Evolutionary conservation across 208 protist genomes (phyloP).

Genomic region (Leptomonas pyrrhocoris): DNA sequence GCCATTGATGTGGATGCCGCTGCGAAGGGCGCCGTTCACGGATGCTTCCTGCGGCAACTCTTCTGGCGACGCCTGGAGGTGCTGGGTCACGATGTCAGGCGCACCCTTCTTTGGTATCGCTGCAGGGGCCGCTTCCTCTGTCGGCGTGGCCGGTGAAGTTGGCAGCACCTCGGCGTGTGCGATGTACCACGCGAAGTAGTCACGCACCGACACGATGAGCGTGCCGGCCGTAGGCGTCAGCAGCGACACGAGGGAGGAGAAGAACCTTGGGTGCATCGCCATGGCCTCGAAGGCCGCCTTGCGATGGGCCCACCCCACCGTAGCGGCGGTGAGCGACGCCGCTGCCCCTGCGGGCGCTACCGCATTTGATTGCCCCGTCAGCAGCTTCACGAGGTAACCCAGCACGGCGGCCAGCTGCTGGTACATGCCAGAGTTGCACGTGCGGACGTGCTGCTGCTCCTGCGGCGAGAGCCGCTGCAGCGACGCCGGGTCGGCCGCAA

Average conservation of each 20-base stretch:
- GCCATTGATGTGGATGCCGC: neutral
- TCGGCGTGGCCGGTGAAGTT: neutral
- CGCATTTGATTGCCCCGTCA: conserved; percentile 27
- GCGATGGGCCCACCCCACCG: conserved; percentile 15
- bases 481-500: conserved; percentile 30
- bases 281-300: conserved; percentile 44
- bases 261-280: conserved; percentile 55
- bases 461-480: conserved; percentile 69
- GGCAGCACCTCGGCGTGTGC: conserved; percentile 8
- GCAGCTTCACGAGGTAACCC: conserved; percentile 55
- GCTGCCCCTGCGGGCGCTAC: conserved; percentile 10
- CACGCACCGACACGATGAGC: conserved; percentile 69
- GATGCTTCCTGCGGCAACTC: neutral
- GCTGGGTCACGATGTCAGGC: too few relatives aligned
- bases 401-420: conserved; percentile 81
- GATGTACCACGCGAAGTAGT: conserved; percentile 87
- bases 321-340: neutral
- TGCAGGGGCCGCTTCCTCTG: neutral
- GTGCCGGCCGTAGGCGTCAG: conserved; percentile 60
- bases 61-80: neutral
- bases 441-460: conserved; percentile 85
- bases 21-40: neutral
- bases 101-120: neutral
- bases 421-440: conserved; percentile 85
- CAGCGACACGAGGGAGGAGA: conserved; percentile 67